Conservation (phyloP, 169 alveolate species). For the Cystoisospora suis region DNA sequence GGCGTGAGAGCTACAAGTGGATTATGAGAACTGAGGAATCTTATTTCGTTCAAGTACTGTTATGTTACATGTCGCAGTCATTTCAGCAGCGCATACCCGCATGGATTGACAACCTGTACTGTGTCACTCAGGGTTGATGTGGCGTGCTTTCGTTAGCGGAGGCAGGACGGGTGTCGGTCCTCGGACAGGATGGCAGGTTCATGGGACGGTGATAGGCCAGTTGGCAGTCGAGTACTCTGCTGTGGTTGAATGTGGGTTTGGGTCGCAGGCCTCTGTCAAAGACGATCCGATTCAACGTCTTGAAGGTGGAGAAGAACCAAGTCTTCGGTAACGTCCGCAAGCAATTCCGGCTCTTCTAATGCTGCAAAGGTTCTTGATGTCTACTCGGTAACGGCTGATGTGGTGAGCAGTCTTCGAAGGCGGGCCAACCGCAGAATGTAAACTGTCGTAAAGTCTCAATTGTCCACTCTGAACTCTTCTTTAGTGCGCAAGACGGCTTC, state of each 20-base stretch:
- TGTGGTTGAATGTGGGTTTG: neutral
- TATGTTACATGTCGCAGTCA: no score
- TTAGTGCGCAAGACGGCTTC: neutral
- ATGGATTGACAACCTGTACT: no score
- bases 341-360: constrained; percentile 96
- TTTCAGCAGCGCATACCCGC: no score
- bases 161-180: neutral
- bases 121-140: no score
- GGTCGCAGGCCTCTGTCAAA: constrained; percentile 96
- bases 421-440: no score
- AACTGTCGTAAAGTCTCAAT: no score
- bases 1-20: constrained; percentile 31
- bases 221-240: neutral
- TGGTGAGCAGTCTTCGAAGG: no score
- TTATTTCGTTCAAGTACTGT: no score
- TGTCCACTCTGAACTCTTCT: neutral
- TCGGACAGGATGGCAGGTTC: neutral
- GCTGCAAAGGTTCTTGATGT: no score
- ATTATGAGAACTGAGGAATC: constrained; percentile 27
- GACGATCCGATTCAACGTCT: constrained; percentile 98
- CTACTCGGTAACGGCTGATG: no score
- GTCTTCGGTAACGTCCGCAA: constrained; percentile 98
- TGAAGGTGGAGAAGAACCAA: constrained; percentile 97
- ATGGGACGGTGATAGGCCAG: neutral
- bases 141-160: neutral